phyloP scores from a whole-genome alignment of 2,329 filamentous ascomycete genomes.

The Neofusicoccum cordaticola region DNA sequence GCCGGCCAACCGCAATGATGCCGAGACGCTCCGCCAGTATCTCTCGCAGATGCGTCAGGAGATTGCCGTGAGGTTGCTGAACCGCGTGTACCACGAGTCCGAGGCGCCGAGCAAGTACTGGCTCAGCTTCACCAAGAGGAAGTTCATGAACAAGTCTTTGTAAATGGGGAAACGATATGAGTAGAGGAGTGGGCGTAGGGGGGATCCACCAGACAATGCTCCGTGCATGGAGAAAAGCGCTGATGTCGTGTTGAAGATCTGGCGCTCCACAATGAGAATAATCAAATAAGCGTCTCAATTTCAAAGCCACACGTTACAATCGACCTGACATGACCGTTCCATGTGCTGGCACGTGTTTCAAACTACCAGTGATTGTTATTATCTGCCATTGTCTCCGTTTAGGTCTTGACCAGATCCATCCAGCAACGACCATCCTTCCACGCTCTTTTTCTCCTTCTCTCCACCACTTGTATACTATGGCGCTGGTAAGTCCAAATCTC shows the following conservation, averaged over 20 bases:
- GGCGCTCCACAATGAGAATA: neutral
- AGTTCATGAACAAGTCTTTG: slow-evolving; percentile 91
- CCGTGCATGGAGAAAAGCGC: neutral
- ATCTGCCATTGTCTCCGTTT: too few relatives aligned
- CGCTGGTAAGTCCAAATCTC: too few relatives aligned
- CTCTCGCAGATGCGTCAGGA: slow-evolving; percentile 92
- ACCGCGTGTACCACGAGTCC: slow-evolving; percentile 76
- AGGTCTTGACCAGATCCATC: too few relatives aligned
- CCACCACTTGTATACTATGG: too few relatives aligned
- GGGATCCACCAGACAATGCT: neutral
- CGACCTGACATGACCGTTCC: too few relatives aligned
- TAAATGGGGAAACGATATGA: slow-evolving; percentile 19
- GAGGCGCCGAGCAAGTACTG: slow-evolving; percentile 80
- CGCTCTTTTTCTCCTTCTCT: too few relatives aligned
- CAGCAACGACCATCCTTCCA: too few relatives aligned
- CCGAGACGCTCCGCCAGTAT: slow-evolving; percentile 84
- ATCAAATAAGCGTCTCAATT: slow-evolving; percentile 10
- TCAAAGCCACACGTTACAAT: neutral
- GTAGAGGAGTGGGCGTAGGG: neutral
- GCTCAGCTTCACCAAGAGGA: slow-evolving; percentile 97
- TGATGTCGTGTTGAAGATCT: neutral
- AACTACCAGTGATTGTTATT: too few relatives aligned
- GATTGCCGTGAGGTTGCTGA: slow-evolving; percentile 76
- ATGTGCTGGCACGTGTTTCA: too few relatives aligned
- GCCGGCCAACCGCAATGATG: slow-evolving; percentile 80